A percentile compares a stretch with the other conserved stretches of the same genome.
Conservation (phyloP, 2,329 filamentous ascomycete species). For the Penicillium hordei region DNA sequence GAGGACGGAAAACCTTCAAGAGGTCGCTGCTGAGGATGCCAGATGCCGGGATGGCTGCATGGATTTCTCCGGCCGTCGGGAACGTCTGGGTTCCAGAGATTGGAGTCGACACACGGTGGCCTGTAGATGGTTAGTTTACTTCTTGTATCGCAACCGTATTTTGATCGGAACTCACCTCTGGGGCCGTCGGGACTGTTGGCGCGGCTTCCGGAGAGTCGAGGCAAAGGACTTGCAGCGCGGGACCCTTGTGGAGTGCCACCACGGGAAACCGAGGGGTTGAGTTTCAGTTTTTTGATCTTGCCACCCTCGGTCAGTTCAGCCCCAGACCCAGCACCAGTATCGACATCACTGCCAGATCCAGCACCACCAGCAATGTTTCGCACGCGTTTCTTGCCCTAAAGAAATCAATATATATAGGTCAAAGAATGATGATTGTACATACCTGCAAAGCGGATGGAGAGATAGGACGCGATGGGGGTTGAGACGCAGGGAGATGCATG, state of each 20-base stretch:
- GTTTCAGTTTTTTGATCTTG: slow-evolving; percentile 50
- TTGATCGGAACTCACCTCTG: slow-evolving; percentile 9
- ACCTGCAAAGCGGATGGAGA: slow-evolving; percentile 60
- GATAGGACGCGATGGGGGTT: slow-evolving; percentile 57
- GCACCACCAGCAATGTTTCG: slow-evolving; percentile 34
- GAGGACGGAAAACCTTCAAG: slow-evolving; percentile 44
- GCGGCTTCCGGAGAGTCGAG: slow-evolving; percentile 38
- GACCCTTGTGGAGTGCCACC: slow-evolving; percentile 50
- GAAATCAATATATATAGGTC: not conserved
- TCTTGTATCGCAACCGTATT: not conserved
- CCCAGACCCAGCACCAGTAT: slow-evolving; percentile 51
- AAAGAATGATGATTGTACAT: slow-evolving; percentile 12
- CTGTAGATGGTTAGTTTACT: slow-evolving; percentile 16
- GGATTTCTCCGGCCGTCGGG: slow-evolving; percentile 48
- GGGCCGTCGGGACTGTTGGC: slow-evolving; percentile 42
- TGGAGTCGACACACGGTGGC: slow-evolving; percentile 34
- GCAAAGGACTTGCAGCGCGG: slow-evolving; percentile 48
- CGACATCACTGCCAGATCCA: slow-evolving; percentile 58
- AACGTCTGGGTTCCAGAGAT: slow-evolving; percentile 33
- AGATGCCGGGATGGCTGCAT: slow-evolving; percentile 47
- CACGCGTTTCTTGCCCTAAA: slow-evolving; percentile 53
- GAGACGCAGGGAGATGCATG: slow-evolving; percentile 51
- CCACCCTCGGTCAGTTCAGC: slow-evolving; percentile 49
- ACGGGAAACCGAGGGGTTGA: slow-evolving; percentile 43
- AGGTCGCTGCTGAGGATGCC: slow-evolving; percentile 49